phyloP scores from a whole-genome alignment of 2,329 filamentous ascomycete species.

The Myriosclerotinia curreyana region DNA sequence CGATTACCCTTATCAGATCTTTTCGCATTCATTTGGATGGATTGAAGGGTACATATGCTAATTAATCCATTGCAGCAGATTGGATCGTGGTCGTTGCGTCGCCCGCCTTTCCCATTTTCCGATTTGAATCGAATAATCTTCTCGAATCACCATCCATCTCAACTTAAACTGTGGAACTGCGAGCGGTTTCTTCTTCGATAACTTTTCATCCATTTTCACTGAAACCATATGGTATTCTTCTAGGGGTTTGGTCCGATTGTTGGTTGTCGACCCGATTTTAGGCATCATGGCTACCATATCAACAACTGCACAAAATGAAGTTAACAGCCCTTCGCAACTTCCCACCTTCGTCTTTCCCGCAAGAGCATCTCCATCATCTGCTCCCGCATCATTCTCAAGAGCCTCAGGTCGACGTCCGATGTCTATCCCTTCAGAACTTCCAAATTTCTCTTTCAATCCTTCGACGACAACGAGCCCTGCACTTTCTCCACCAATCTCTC shows the following conservation, averaged over 20 bases:
- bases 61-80: conserved; percentile 18
- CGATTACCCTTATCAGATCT: background rate
- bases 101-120: conserved; percentile 7
- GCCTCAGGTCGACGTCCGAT: conserved; percentile 50
- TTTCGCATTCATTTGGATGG: background rate
- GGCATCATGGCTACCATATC: conserved; percentile 23
- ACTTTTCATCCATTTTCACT: conserved; percentile 4
- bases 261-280: conserved; percentile 19
- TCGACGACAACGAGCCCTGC: conserved; percentile 41
- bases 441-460: conserved; percentile 20
- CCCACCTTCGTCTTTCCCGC: conserved; percentile 35
- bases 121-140: conserved; percentile 6
- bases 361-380: conserved; percentile 26
- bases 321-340: conserved; percentile 27
- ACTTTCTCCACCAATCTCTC: conserved; percentile 54
- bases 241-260: conserved; percentile 10
- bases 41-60: conserved; percentile 14
- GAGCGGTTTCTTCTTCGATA: conserved; percentile 17
- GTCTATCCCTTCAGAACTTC: conserved; percentile 39
- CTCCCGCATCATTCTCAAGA: conserved; percentile 42
- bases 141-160: conserved; percentile 4
- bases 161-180: conserved; percentile 5
- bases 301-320: conserved; percentile 15
- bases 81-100: conserved; percentile 19
- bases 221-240: conserved; percentile 21